Base-by-base conservation (phyloP, 371 early-diverging fungal genomes). In the Basidiobolus heterosporus region DNA sequence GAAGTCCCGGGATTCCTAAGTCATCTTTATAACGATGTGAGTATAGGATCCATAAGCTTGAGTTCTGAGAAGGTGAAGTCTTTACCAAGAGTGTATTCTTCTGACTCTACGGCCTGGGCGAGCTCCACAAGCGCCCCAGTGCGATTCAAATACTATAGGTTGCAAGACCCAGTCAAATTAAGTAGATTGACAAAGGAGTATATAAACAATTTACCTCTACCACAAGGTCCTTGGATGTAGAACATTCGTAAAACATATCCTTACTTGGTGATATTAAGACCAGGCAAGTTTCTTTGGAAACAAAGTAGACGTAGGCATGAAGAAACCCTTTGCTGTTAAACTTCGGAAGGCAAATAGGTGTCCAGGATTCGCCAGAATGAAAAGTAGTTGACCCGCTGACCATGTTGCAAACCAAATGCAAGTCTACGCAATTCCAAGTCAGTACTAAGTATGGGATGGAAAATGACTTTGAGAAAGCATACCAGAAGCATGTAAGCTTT, bases 281-380 rank as follows among this genome's bases (percentile, higher is more conserved):
- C 21, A 91, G 58, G 24, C 78, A 82, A 4, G 82, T 58, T 4
- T 78, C 74, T 3, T 69, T 56, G 16, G 75, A 72, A 20, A 91
- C 66, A 54, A 81, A 88, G 53, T 74, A 80, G 4, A 92, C 77
- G 51, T 92, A 89, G 0, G 85, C 85, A 55, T 91, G 82, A 24
- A 95, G 60, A 56, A 89, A 93, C 1, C 84, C 89, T 54, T 75
- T 71, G 44, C 74, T 68, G 60, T 93, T 89, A 63, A 91, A 87
- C 45, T 75, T 80, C 21, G 96, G 94, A 17, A 92, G 71, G 54
- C 96, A 95, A n/a, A 95, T 69, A 14, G 96, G 96, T 1, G 82
- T 84, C 92, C 93, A 95, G 9, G 81, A 77, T 57, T 91, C 91
- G 11, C 69, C 79, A 41, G 82, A 73, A 18, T 70, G 65, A 45